Percentiles rank a stretch among this genome's conserved stretches.
phyloP scores from a whole-genome alignment of 2,329 filamentous ascomycete genomes.

The Monilinia fructigena region DNA sequence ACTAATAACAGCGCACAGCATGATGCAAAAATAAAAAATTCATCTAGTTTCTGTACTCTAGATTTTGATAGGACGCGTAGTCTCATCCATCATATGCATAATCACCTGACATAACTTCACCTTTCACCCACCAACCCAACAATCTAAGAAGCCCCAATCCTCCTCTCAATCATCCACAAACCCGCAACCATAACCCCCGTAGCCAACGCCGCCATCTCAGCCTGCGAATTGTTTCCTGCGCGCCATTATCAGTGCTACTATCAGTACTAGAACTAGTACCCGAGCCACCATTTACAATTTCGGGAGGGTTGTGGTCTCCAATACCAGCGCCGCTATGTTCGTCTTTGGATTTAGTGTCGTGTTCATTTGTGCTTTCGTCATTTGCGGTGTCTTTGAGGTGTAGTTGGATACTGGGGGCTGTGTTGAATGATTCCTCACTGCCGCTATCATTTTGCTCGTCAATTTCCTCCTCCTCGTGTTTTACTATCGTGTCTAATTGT shows the following conservation, averaged over 20 bases:
- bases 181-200: background rate
- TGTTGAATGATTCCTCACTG: background rate
- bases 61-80: no score
- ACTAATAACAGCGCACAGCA: no score
- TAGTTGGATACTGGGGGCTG: no score
- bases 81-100: no score
- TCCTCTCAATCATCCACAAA: conserved; percentile 10
- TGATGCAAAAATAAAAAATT: no score
- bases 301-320: no score
- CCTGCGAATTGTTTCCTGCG: background rate
- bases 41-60: no score
- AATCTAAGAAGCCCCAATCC: background rate
- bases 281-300: background rate
- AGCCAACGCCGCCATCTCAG: background rate
- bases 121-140: background rate
- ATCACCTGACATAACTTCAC: no score
- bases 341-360: background rate
- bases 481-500: fast-evolving
- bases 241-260: background rate
- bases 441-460: background rate
- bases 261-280: background rate
- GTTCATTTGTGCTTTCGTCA: background rate
- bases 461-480: background rate
- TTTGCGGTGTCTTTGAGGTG: no score
- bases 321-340: no score